Evolutionary conservation across 2,329 filamentous ascomycete species (phyloP).

Genomic region (Aureobasidium musti): DNA sequence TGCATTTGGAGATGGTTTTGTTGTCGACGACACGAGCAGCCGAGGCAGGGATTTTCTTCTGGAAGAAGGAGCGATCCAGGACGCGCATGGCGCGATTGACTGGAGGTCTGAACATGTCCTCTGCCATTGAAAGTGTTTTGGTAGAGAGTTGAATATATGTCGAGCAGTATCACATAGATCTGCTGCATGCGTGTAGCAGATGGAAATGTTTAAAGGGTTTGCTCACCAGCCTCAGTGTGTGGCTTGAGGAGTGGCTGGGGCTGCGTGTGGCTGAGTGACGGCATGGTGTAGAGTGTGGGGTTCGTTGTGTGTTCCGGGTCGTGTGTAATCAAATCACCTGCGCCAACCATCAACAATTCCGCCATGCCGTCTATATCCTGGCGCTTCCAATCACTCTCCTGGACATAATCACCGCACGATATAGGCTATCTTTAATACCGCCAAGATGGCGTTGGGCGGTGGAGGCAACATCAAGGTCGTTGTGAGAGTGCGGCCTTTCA

Average conservation of each 20-base stretch:
- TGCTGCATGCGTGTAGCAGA: not conserved
- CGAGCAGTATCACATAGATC: not conserved
- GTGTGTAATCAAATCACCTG: not conserved
- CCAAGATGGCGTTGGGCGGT: conserved; percentile 66
- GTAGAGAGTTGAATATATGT: not conserved
- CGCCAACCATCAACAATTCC: conserved; percentile 7
- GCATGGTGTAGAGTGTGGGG: conserved; percentile 11
- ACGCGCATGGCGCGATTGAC: conserved; percentile 75
- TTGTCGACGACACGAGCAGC: conserved; percentile 76
- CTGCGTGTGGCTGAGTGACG: conserved; percentile 12
- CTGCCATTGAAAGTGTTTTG: conserved; percentile 33
- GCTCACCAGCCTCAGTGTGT: not conserved
- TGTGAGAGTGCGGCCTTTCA: conserved; percentile 94
- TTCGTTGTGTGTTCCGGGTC: not conserved
- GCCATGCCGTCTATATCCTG: conserved; percentile 10
- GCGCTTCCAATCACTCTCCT: not conserved
- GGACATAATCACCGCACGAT: not conserved
- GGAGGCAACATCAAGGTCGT: conserved; percentile 99
- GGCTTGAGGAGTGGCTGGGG: not conserved
- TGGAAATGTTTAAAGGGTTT: conserved; percentile 20
- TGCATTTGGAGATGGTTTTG: conserved; percentile 71
- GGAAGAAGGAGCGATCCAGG: conserved; percentile 82
- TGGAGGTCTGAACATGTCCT: conserved; percentile 72
- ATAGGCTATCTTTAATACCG: not conserved
- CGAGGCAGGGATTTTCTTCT: conserved; percentile 71